Evolutionary conservation across 805 yeast species (phyloP).

Genomic region (Maudiozyma turicensis): DNA sequence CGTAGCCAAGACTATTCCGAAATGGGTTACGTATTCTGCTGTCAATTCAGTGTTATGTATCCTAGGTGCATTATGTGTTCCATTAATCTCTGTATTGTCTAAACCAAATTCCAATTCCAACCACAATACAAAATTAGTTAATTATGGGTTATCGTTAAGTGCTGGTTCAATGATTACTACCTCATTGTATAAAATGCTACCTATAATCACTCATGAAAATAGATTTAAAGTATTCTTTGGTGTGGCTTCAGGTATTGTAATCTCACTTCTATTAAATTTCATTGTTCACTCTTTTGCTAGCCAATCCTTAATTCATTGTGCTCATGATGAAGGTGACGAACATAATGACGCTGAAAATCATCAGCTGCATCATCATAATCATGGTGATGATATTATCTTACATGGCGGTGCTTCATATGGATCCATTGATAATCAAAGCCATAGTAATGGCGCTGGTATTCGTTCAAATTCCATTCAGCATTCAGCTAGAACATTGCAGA

Average conservation of each 20-base stretch:
- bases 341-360: conserved; percentile 1
- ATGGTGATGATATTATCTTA: background rate
- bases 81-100: conserved; percentile 16
- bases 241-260: conserved; percentile 43
- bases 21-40: conserved; percentile 32
- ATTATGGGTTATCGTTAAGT: conserved; percentile 65
- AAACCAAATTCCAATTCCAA: conserved; percentile 5
- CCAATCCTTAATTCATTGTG: conserved; percentile 79
- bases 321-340: conserved; percentile 36
- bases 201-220: conserved; percentile 42
- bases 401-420: background rate
- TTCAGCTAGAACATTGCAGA: background rate
- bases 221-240: conserved; percentile 38
- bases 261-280: conserved; percentile 52
- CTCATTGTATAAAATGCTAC: conserved; percentile 66
- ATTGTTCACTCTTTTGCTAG: conserved; percentile 67
- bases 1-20: conserved; percentile 11
- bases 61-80: conserved; percentile 58
- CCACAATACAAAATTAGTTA: conserved; percentile 47
- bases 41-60: conserved; percentile 64
- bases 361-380: background rate
- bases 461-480: background rate
- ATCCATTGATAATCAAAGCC: background rate
- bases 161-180: conserved; percentile 80
- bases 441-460: background rate